A percentile compares a stretch with the other conserved stretches of the same genome.
These are phyloP conservation scores for Casuarina equisetifolia DNA, from an alignment of 306 rosid species.

Conservation along the genomic window DNA sequence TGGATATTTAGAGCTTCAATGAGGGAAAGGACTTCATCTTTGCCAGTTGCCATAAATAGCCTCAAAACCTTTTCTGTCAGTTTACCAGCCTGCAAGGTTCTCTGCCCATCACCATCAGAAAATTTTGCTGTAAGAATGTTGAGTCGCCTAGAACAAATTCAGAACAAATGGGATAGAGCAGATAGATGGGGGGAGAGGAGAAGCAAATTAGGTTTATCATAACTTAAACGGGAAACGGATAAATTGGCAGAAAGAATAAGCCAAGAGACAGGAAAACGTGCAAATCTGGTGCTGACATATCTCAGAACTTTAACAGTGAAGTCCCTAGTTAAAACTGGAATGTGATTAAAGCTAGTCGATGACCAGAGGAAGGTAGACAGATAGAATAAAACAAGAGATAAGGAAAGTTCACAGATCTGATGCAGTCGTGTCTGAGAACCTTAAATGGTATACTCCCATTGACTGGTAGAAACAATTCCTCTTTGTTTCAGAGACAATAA, in stretches of 20 bases:
- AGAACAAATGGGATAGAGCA: slow-evolving; percentile 7
- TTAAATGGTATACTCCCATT: not conserved
- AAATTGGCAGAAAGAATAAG: not conserved
- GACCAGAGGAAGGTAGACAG: not conserved
- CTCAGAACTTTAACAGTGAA: not conserved
- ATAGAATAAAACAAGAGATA: not conserved
- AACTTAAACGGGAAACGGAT: not conserved
- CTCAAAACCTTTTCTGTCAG: slow-evolving; percentile 83
- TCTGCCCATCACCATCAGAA: slow-evolving; percentile 48
- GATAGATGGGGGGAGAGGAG: not conserved
- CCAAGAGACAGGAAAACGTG: not conserved
- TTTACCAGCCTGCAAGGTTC: slow-evolving; percentile 83
- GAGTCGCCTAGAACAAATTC: slow-evolving; percentile 16
- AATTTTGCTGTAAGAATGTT: not conserved
- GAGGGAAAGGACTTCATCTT: slow-evolving; percentile 80
- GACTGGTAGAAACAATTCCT: not conserved
- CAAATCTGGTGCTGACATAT: not conserved
- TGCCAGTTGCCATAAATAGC: slow-evolving; percentile 75
- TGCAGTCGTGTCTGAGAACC: not conserved
- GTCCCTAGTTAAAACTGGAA: not conserved
- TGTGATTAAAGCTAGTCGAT: too few species aligned
- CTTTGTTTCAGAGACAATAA: not conserved
- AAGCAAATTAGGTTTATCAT: not conserved
- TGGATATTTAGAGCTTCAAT: slow-evolving; percentile 74
- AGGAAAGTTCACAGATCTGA: not conserved